Percentiles rank a stretch among this genome's conserved stretches.
These are phyloP conservation scores for Penicillium sp. DNA, from an alignment of 2,329 filamentous ascomycete species.

Conservation along the genomic window DNA sequence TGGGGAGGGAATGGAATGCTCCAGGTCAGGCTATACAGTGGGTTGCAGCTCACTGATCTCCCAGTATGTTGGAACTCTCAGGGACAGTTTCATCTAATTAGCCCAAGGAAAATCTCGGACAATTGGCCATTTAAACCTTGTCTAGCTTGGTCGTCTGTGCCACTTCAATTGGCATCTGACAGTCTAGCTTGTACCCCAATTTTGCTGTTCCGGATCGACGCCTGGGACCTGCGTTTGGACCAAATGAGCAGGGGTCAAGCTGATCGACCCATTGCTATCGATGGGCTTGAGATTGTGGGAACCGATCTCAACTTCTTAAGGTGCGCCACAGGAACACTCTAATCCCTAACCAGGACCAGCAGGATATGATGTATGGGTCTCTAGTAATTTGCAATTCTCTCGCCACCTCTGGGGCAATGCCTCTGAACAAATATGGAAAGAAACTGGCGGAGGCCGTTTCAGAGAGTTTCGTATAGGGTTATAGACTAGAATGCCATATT, in stretches of 20 bases:
- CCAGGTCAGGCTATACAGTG: conserved; percentile 4
- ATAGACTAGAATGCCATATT: neutral
- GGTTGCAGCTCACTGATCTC: conserved; percentile 12
- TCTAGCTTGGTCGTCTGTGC: conserved; percentile 10
- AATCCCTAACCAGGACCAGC: conserved; percentile 17
- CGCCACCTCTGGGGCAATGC: neutral
- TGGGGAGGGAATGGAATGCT: conserved; percentile 16
- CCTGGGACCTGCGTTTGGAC: conserved; percentile 17
- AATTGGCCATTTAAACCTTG: conserved; percentile 7
- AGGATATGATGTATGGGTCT: conserved; percentile 14
- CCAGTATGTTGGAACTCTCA: conserved; percentile 11
- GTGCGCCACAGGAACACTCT: conserved; percentile 14
- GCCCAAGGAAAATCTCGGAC: conserved; percentile 14
- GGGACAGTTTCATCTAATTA: neutral
- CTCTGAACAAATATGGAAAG: neutral
- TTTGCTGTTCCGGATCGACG: conserved; percentile 14
- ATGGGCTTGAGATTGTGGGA: conserved; percentile 15
- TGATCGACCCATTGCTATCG: conserved; percentile 20
- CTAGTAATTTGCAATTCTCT: neutral
- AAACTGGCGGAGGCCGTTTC: neutral
- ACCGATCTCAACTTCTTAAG: conserved; percentile 14
- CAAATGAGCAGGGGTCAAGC: conserved; percentile 16
- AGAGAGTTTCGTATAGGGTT: neutral
- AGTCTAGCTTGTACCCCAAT: conserved; percentile 3
- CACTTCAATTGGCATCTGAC: conserved; percentile 8